A percentile compares a stretch with the other conserved stretches of the same genome.
Evolutionary conservation across 805 yeast species (phyloP).

Genomic region (Zygoascus ofunaensis): DNA sequence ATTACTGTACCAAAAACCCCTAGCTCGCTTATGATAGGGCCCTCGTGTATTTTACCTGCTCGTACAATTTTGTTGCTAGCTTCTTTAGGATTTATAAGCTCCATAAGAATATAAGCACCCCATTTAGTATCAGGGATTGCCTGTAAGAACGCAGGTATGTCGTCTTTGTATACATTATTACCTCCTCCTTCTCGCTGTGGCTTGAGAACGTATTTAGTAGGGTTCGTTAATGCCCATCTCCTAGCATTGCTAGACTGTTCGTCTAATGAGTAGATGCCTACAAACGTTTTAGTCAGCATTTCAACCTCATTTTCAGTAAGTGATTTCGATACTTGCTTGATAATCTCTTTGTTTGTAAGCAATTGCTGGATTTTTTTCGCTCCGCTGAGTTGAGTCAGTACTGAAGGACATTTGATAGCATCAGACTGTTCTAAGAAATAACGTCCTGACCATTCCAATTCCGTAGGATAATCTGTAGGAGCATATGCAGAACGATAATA

Average conservation of each 20-base stretch:
- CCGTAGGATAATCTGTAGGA: constrained; percentile 65
- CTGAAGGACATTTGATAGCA: constrained; percentile 88
- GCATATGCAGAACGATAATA: constrained; percentile 87
- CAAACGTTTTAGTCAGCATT: constrained; percentile 54
- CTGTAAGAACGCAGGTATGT: constrained; percentile 67
- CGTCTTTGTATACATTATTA: constrained; percentile 78
- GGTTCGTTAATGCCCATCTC: constrained; percentile 54
- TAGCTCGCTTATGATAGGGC: constrained; percentile 77
- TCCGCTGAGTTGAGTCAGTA: constrained; percentile 84
- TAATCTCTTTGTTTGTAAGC: constrained; percentile 46
- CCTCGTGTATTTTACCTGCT: constrained; percentile 51
- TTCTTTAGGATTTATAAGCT: constrained; percentile 71
- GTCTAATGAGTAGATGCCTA: constrained; percentile 80
- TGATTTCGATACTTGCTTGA: constrained; percentile 40
- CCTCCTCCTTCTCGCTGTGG: constrained; percentile 99
- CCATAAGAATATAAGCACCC: constrained; percentile 92
- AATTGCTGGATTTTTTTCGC: constrained; percentile 90
- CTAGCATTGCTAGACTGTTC: constrained; percentile 57
- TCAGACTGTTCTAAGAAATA: constrained; percentile 56
- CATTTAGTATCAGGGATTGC: constrained; percentile 58
- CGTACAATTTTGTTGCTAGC: constrained; percentile 62
- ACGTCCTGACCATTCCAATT: constrained; percentile 71
- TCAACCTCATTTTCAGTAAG: constrained; percentile 22
- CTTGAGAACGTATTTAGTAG: constrained; percentile 73
- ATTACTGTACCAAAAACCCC: constrained; percentile 83